phyloP scores from a whole-genome alignment of 306 rosid species.

The Cucumis cinereus region DNA sequence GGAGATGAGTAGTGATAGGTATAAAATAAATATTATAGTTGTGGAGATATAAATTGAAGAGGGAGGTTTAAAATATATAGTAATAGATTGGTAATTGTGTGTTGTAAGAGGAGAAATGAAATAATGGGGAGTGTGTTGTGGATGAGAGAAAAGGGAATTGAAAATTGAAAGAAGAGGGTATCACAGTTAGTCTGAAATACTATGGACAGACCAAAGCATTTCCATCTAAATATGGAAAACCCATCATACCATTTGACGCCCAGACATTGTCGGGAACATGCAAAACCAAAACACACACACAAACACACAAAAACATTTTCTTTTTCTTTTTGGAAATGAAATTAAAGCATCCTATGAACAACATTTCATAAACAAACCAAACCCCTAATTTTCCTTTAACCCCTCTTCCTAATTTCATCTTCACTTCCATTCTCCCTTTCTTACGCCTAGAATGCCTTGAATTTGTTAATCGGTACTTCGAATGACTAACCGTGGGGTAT shows the following conservation, averaged over 20 bases:
- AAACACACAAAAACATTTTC: too few relatives aligned
- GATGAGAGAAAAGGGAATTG: conserved; percentile 22
- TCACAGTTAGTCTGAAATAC: conserved; percentile 18
- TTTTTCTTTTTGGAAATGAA: conserved; percentile 9
- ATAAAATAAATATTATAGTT: too few relatives aligned
- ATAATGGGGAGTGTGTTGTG: conserved; percentile 6
- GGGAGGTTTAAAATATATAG: too few relatives aligned
- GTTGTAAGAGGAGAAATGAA: not conserved
- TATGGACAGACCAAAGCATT: conserved; percentile 23
- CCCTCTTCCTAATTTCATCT: conserved; percentile 17
- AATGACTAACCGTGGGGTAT: too few relatives aligned
- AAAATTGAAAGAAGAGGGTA: conserved; percentile 9
- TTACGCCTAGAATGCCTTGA: too few relatives aligned
- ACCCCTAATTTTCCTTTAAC: conserved; percentile 10
- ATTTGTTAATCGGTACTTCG: too few relatives aligned
- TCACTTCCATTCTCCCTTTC: not conserved
- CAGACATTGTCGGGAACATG: conserved; percentile 88
- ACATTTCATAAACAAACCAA: not conserved
- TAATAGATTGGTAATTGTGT: too few relatives aligned
- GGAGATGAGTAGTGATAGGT: too few relatives aligned
- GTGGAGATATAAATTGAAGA: too few relatives aligned
- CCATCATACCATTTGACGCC: conserved; percentile 60
- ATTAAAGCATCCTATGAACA: conserved; percentile 17
- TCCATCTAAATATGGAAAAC: conserved; percentile 42
- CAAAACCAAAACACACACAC: conserved; percentile 43